Percentiles rank a stretch among this genome's conserved stretches.
phyloP scores from a whole-genome alignment of 2,329 filamentous ascomycete genomes.

The Exserohilum turcica region DNA sequence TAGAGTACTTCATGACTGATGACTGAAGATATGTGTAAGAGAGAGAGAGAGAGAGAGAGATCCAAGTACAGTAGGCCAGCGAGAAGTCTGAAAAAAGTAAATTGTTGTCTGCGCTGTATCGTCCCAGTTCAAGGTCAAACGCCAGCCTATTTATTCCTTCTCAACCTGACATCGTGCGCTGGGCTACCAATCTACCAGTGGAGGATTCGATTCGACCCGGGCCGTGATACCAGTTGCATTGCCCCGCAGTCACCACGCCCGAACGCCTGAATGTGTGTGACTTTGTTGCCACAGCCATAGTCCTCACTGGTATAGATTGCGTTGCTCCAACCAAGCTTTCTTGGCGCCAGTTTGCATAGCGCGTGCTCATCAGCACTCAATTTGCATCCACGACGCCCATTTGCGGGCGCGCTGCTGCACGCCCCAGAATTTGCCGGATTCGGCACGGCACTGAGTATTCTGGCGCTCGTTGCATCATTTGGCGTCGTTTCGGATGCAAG shows the following conservation, averaged over 20 bases:
- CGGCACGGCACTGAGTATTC: constrained; percentile 17
- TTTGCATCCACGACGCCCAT: constrained; percentile 18
- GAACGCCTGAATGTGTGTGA: constrained; percentile 10
- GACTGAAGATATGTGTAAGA: not conserved
- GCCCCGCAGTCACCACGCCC: constrained; percentile 9
- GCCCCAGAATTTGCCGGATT: constrained; percentile 27
- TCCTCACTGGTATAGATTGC: constrained; percentile 25
- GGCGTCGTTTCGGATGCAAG: constrained; percentile 20
- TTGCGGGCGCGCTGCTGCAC: constrained; percentile 15
- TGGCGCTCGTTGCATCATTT: constrained; percentile 25
- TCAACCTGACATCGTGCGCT: not conserved
- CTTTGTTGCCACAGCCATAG: constrained; percentile 2
- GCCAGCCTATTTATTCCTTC: constrained; percentile 18
- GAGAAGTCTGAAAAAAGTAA: no score
- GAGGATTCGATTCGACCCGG: constrained; percentile 16
- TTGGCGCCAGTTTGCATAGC: constrained; percentile 20
- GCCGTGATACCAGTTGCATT: constrained; percentile 14
- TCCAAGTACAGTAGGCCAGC: no score
- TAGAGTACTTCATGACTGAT: constrained; percentile 36
- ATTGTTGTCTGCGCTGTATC: not conserved
- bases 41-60: not conserved
- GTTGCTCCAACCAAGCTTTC: constrained; percentile 18
- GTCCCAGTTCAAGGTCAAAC: not conserved
- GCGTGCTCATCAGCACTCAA: constrained; percentile 17
- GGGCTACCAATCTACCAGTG: constrained; percentile 18